Percentiles rank a stretch among this genome's conserved stretches.
Conservation (phyloP, 495 filamentous ascomycete species). For the Trypethelium eluteriae region DNA sequence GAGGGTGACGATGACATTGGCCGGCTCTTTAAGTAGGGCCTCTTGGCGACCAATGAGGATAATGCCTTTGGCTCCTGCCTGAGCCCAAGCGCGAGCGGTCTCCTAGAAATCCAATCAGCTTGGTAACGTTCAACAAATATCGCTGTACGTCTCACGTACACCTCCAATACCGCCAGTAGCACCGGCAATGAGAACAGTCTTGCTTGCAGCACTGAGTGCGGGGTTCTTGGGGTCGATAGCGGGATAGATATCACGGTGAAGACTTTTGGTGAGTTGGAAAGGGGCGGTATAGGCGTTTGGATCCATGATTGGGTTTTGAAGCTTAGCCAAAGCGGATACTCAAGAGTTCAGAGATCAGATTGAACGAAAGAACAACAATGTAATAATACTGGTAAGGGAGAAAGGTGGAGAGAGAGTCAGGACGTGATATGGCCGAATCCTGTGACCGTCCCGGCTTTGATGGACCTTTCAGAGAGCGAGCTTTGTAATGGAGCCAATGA, state of each 20-base stretch:
- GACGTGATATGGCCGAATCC: background rate
- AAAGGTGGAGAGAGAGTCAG: background rate
- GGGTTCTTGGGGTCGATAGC: conserved; percentile 15
- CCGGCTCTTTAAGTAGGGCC: conserved; percentile 18
- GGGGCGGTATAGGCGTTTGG: conserved; percentile 18
- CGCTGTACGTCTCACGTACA: conserved; percentile 9
- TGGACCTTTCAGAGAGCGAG: background rate
- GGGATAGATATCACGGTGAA: conserved; percentile 16
- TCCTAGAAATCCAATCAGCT: conserved; percentile 10
- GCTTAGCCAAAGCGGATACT: background rate
- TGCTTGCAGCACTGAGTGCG: conserved; percentile 17
- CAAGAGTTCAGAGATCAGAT: background rate
- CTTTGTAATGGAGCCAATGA: background rate
- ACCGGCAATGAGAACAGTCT: conserved; percentile 26
- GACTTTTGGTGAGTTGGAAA: conserved; percentile 26
- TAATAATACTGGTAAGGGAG: background rate
- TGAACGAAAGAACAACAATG: background rate
- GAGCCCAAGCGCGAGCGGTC: conserved; percentile 20
- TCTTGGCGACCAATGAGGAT: conserved; percentile 25
- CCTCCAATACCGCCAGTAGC: conserved; percentile 25
- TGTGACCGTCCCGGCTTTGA: background rate
- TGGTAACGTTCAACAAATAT: background rate
- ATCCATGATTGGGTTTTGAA: background rate
- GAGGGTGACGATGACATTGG: conserved; percentile 7
- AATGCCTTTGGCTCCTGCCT: conserved; percentile 22